These are phyloP conservation scores for Biscutella laevigata DNA, from an alignment of 441 rosid species.

Conservation along the genomic window DNA sequence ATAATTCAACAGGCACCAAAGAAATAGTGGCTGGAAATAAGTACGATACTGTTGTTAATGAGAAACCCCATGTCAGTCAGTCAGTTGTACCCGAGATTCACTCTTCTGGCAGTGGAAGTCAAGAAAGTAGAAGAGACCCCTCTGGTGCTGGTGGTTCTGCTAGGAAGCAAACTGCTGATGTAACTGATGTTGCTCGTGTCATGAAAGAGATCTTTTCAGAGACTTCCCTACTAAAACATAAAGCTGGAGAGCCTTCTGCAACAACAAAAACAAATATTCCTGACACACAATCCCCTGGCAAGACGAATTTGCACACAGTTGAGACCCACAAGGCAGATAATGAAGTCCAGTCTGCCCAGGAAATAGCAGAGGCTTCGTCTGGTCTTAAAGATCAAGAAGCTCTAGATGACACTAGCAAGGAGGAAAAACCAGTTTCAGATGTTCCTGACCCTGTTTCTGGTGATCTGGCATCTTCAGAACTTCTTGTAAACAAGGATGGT, in stretches of 20 bases:
- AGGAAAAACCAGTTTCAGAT: too few species aligned
- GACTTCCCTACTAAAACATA: slow-evolving; percentile 48
- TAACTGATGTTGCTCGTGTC: slow-evolving; percentile 73
- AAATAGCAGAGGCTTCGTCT: slow-evolving; percentile 1
- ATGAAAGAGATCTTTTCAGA: slow-evolving; percentile 79
- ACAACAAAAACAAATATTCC: slow-evolving; percentile 1
- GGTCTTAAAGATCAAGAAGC: slow-evolving; percentile 1
- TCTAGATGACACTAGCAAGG: too few species aligned
- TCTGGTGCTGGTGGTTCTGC: slow-evolving; percentile 31
- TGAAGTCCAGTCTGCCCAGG: not conserved
- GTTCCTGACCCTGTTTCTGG: too few species aligned
- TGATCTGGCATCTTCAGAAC: too few species aligned
- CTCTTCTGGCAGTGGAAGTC: slow-evolving; percentile 19
- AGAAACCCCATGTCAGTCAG: slow-evolving; percentile 26
- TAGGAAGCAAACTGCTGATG: slow-evolving; percentile 53
- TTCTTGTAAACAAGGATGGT: too few species aligned
- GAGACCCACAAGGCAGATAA: not conserved
- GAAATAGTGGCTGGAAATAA: slow-evolving; percentile 20
- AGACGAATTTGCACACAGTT: not conserved
- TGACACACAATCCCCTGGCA: not conserved
- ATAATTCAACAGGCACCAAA: slow-evolving; percentile 18
- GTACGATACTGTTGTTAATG: slow-evolving; percentile 31
- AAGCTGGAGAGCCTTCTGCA: slow-evolving; percentile 34
- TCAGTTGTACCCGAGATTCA: slow-evolving; percentile 13
- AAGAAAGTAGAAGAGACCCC: slow-evolving; percentile 37